Conservation (phyloP, 352 stramenopile genomes). For the Phytophthora megakarya region DNA sequence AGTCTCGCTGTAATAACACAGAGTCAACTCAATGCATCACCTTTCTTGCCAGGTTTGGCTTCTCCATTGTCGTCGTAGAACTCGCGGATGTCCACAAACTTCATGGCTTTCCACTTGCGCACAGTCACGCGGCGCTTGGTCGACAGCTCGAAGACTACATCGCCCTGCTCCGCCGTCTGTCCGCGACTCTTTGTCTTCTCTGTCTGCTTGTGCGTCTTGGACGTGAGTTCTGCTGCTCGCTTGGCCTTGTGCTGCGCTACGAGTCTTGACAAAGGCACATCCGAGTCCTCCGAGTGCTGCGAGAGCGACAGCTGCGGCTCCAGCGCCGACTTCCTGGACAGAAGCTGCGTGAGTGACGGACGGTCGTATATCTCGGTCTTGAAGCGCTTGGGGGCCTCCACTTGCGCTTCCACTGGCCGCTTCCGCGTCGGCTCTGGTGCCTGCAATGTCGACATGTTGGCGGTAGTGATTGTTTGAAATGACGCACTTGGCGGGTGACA, state of each 20-base stretch:
- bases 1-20: background rate
- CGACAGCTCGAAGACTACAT: constrained; percentile 58
- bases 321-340: constrained; percentile 24
- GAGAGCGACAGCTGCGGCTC: constrained; percentile 27
- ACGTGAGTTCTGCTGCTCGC: constrained; percentile 1
- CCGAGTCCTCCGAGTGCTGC: constrained; percentile 23
- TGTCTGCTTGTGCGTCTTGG: constrained; percentile 2
- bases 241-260: constrained; percentile 27
- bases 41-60: constrained; percentile 78
- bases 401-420: constrained; percentile 12
- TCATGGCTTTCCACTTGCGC: constrained; percentile 55
- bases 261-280: constrained; percentile 21
- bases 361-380: constrained; percentile 6
- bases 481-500: constrained; percentile 5
- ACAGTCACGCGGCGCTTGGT: constrained; percentile 63
- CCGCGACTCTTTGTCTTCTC: background rate
- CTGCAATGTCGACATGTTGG: constrained; percentile 25
- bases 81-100: constrained; percentile 76
- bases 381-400: constrained; percentile 21
- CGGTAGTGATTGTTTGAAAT: constrained; percentile 8
- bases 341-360: constrained; percentile 29
- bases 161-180: constrained; percentile 21
- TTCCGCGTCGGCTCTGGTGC: constrained; percentile 21
- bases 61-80: constrained; percentile 72
- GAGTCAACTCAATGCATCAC: constrained; percentile 19